These are phyloP conservation scores for Xylariaceae sp. DNA, from an alignment of 2,329 filamentous ascomycete genomes.

Conservation along the genomic window DNA sequence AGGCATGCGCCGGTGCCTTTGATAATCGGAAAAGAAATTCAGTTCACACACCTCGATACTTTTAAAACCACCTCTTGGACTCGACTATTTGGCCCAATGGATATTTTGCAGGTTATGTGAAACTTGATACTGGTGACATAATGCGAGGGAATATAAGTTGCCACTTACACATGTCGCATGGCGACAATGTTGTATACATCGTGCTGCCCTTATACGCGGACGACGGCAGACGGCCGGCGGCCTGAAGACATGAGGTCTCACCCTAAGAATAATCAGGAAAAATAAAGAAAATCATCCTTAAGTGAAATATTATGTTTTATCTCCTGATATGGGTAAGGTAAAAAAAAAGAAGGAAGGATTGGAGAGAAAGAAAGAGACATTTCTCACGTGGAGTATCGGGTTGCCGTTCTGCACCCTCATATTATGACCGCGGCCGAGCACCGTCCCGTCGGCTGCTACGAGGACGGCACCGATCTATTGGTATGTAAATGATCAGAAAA, in stretches of 20 bases:
- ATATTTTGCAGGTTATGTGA: no score
- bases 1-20: conserved; percentile 73
- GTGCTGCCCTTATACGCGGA: conserved; percentile 73
- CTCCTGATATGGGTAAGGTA: no score
- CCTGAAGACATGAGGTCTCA: conserved; percentile 78
- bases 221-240: conserved; percentile 74
- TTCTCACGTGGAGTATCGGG: conserved; percentile 68
- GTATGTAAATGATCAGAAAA: no score
- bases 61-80: no score
- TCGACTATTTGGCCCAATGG: no score
- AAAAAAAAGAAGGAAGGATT: not conserved
- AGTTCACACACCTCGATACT: no score
- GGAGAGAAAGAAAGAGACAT: not conserved
- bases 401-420: conserved; percentile 76
- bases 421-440: conserved; percentile 77
- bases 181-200: conserved; percentile 84
- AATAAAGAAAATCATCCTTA: not conserved
- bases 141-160: not conserved
- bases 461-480: conserved; percentile 62
- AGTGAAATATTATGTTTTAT: no score
- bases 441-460: conserved; percentile 71
- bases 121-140: no score
- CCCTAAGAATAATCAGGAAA: conserved; percentile 56
- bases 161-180: conserved; percentile 78
- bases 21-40: no score